Conservation (phyloP, 2,329 filamentous ascomycete genomes). For the Periconia macrospinosa region DNA sequence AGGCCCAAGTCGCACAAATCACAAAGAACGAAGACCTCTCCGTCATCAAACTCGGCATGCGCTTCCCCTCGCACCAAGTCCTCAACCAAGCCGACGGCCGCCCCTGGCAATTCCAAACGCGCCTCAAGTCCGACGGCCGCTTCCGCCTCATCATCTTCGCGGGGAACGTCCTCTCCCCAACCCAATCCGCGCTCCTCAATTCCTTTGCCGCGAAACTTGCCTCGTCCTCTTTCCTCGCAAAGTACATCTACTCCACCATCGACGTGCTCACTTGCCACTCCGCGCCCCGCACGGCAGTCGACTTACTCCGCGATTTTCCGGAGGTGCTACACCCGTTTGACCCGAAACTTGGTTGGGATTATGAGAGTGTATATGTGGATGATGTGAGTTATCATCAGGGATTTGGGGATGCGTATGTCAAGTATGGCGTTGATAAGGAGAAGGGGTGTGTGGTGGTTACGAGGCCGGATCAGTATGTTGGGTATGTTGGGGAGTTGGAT, state of each 20-base stretch:
- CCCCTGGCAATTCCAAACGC: conserved; percentile 62
- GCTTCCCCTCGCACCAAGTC: conserved; percentile 62
- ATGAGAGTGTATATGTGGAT: conserved; percentile 51
- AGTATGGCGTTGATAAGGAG: conserved; percentile 60
- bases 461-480: conserved; percentile 70
- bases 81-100: conserved; percentile 60
- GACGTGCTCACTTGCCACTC: conserved; percentile 65
- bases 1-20: conserved; percentile 56
- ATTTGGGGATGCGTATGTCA: conserved; percentile 53
- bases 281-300: conserved; percentile 51
- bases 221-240: conserved; percentile 45
- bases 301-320: conserved; percentile 47
- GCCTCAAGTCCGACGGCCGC: conserved; percentile 59
- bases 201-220: conserved; percentile 52
- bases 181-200: conserved; percentile 51
- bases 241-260: conserved; percentile 54
- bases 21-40: conserved; percentile 49
- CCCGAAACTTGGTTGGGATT: conserved; percentile 42
- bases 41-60: conserved; percentile 55
- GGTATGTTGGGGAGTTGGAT: conserved; percentile 44
- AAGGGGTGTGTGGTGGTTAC: conserved; percentile 62
- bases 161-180: conserved; percentile 54
- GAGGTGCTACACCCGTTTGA: conserved; percentile 49
- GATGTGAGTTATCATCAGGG: conserved; percentile 49
- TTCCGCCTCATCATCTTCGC: conserved; percentile 65